A percentile compares a stretch with the other conserved stretches of the same genome.
Evolutionary conservation across 129 eudicot genomes (phyloP).

Genomic region (Pseudognaphalium luteoalbum): DNA sequence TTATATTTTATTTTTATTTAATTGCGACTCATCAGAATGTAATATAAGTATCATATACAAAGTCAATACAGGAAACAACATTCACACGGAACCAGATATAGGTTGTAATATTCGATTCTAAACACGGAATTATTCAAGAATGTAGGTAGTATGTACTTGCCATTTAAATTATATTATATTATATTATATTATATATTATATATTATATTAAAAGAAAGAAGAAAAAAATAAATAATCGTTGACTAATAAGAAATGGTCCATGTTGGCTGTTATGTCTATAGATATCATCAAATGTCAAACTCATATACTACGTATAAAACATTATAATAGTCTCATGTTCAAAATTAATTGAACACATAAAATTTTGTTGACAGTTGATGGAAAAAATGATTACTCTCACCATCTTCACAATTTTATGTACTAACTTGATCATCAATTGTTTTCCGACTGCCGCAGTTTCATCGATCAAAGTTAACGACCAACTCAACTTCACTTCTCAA

Average conservation of each 20-base stretch:
- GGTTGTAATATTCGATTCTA: too few species aligned
- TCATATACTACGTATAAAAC: background rate
- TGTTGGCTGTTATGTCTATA: background rate
- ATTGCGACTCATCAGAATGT: background rate
- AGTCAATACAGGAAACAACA: background rate
- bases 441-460: slow-evolving; percentile 16
- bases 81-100: too few species aligned
- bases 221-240: background rate
- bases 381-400: slow-evolving; percentile 13
- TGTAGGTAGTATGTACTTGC: too few species aligned
- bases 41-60: too few species aligned
- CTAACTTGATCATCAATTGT: slow-evolving; percentile 17
- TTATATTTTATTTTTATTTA: too few species aligned
- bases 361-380: background rate
- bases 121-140: too few species aligned
- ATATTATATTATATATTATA: too few species aligned
- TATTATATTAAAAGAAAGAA: too few species aligned
- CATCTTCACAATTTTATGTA: slow-evolving; percentile 15
- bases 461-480: slow-evolving; percentile 16
- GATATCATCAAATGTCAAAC: background rate
- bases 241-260: background rate
- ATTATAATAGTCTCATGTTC: too few species aligned
- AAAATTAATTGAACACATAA: too few species aligned
- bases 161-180: too few species aligned
- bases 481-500: slow-evolving; percentile 22